phyloP scores from a whole-genome alignment of 306 rosid species.

The Cucumis hystrix region DNA sequence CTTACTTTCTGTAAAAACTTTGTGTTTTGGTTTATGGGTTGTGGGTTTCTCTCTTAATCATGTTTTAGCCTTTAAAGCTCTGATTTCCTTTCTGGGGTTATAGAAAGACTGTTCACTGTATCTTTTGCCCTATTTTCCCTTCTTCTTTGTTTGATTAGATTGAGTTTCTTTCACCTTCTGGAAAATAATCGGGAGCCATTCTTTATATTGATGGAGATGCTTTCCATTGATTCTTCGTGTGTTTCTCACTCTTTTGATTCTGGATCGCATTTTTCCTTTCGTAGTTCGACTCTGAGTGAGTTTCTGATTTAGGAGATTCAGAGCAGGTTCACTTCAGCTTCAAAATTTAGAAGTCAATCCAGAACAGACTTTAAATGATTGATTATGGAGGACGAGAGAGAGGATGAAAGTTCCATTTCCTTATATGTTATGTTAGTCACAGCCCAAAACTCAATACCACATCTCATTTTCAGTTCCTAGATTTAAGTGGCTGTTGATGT shows the following conservation, averaged over 20 bases:
- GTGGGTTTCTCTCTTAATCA: conserved; percentile 14
- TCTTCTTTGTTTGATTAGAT: neutral
- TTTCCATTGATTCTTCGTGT: neutral
- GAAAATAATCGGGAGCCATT: neutral
- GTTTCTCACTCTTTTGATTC: neutral
- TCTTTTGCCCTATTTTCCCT: neutral
- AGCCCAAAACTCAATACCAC: neutral
- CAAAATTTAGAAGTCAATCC: neutral
- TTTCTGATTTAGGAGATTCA: neutral
- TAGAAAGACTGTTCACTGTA: neutral
- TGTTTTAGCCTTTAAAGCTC: neutral
- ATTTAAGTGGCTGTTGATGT: neutral
- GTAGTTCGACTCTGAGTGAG: neutral
- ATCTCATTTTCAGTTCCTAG: neutral
- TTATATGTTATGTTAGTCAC: neutral
- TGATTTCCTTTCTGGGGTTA: conserved; percentile 1
- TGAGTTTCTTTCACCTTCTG: neutral
- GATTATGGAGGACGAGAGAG: neutral
- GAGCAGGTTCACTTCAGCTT: neutral
- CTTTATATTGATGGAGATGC: neutral
- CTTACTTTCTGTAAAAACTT: conserved; percentile 21
- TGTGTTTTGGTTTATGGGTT: neutral
- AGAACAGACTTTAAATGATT: neutral
- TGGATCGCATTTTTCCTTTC: neutral
- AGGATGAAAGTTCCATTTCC: neutral